phyloP scores from a whole-genome alignment of 352 stramenopile species.

The Blastocystis sp. region DNA sequence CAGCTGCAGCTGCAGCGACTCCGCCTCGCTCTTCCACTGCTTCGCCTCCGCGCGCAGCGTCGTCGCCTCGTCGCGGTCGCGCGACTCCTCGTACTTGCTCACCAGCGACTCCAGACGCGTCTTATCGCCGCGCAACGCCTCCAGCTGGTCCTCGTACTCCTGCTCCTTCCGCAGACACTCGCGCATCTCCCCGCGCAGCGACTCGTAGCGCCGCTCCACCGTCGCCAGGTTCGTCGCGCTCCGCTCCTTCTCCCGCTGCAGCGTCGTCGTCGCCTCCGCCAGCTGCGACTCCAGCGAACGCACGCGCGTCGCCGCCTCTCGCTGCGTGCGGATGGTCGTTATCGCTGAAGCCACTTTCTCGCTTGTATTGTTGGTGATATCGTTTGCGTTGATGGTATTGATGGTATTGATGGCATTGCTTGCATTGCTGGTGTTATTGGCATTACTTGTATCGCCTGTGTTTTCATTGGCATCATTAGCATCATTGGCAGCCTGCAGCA shows the following conservation, averaged over 20 bases:
- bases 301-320: not conserved
- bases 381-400: not conserved
- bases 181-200: slow-evolving; percentile 66
- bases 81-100: not conserved
- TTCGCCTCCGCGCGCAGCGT: not conserved
- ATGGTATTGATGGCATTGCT: not conserved
- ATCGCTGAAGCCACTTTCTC: too few relatives aligned
- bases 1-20: slow-evolving; percentile 62
- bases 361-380: too few relatives aligned
- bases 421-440: not conserved
- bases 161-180: slow-evolving; percentile 67
- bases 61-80: not conserved
- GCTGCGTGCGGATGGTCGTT: too few relatives aligned
- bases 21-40: slow-evolving; percentile 63
- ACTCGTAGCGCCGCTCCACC: slow-evolving; percentile 61
- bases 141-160: slow-evolving; percentile 63
- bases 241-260: slow-evolving; percentile 61
- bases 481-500: not conserved
- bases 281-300: not conserved
- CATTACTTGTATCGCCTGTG: too few relatives aligned
- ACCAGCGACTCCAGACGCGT: not conserved
- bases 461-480: not conserved
- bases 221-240: slow-evolving; percentile 59
- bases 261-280: not conserved
- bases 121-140: slow-evolving; percentile 65